A percentile compares a stretch with the other conserved stretches of the same genome.
phyloP scores from a whole-genome alignment of 805 yeast species.

The Jamesozyma spencerorum region DNA sequence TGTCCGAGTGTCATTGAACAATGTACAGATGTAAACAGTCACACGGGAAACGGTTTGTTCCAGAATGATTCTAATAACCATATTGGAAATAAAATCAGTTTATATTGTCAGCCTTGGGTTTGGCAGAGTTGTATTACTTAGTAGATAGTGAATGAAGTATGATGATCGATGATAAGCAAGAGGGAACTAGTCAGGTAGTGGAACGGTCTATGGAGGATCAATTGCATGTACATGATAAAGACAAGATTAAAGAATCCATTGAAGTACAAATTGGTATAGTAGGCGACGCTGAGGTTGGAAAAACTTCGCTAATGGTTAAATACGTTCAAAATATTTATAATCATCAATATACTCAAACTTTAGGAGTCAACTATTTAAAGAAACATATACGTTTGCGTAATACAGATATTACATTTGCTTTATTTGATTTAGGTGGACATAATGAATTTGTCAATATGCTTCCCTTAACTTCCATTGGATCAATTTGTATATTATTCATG shows the following conservation, averaged over 20 bases:
- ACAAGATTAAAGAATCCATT: slow-evolving; percentile 5
- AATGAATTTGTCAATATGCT: slow-evolving; percentile 92
- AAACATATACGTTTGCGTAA: slow-evolving; percentile 73
- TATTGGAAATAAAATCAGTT: too few species aligned
- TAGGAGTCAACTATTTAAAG: slow-evolving; percentile 94
- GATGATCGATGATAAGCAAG: too few species aligned
- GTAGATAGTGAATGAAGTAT: too few species aligned
- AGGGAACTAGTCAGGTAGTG: too few species aligned
- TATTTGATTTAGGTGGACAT: slow-evolving; percentile 96
- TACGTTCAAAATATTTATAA: slow-evolving; percentile 93
- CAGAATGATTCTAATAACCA: too few species aligned
- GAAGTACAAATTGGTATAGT: slow-evolving; percentile 75
- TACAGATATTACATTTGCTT: slow-evolving; percentile 80
- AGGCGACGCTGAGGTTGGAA: slow-evolving; percentile 95
- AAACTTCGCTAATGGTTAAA: slow-evolving; percentile 92
- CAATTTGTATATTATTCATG: slow-evolving; percentile 83
- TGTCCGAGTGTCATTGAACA: too few species aligned
- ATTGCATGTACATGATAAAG: too few species aligned
- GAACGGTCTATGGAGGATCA: too few species aligned
- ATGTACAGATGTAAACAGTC: too few species aligned
- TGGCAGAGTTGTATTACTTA: too few species aligned
- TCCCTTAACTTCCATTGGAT: slow-evolving; percentile 84
- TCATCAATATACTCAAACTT: slow-evolving; percentile 84
- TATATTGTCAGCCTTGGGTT: too few species aligned
- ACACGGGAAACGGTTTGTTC: too few species aligned